phyloP scores from a whole-genome alignment of 345 rosid species.

The Anastatica hierochuntica region DNA sequence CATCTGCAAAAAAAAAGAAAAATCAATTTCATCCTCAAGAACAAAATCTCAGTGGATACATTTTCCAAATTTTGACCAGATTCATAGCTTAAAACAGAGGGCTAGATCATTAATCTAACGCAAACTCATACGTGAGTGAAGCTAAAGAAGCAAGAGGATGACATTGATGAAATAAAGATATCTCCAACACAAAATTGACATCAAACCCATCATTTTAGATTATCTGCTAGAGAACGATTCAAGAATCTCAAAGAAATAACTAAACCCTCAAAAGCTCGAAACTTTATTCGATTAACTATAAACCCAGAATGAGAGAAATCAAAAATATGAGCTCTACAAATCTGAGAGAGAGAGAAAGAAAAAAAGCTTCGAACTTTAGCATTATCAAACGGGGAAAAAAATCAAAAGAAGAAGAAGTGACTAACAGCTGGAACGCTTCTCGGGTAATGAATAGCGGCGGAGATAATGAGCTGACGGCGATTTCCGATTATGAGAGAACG shows the following conservation, averaged over 20 bases:
- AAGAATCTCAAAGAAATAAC: neutral
- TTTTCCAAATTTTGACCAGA: neutral
- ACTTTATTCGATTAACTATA: constrained; percentile 1
- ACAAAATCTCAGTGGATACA: no score
- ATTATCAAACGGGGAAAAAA: no score
- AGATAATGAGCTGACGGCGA: constrained; percentile 55
- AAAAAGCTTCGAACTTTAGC: constrained; percentile 16
- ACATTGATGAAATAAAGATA: no score
- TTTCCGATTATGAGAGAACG: constrained; percentile 52
- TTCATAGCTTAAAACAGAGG: neutral
- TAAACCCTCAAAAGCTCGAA: constrained; percentile 2
- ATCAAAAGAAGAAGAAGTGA: neutral
- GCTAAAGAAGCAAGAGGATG: no score
- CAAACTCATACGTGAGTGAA: neutral
- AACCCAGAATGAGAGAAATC: neutral
- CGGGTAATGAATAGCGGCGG: constrained; percentile 69
- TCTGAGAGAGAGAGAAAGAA: neutral
- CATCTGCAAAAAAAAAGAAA: constrained; percentile 40
- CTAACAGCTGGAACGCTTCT: constrained; percentile 64
- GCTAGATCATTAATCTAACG: no score
- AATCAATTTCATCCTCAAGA: no score
- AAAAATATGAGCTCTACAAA: neutral
- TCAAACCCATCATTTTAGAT: no score
- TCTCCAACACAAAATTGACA: no score
- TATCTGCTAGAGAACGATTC: no score